Evolutionary conservation across 306 rosid genomes (phyloP), one percentile per base, ranked within the genome.

Genomic region (Arachis stenosperma): DNA sequence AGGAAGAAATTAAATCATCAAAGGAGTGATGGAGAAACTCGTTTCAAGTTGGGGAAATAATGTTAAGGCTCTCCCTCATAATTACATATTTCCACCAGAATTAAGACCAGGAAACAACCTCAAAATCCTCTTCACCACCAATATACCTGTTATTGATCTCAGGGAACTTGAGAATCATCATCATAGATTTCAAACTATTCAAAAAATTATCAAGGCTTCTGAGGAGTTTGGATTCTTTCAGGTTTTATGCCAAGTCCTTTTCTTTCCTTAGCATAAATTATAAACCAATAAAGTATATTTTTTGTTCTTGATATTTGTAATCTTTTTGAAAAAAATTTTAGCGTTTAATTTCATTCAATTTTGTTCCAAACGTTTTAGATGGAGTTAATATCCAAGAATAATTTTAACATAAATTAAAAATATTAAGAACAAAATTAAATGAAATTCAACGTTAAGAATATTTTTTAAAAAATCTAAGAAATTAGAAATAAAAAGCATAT

Each of bases 191-290:
- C 42, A 14, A 1, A 75, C 47, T 12, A 65, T 75, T 50, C 71
- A 75, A 3, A 65, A 70, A 75, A 70, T 75, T 33, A 33, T 81
- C n/a, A 65, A 64, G 65, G 81, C 84, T 59, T n/a, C 81, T 39
- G 13, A 72, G 29, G 69, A 81, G 33, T 65, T 75, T 75, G 84
- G 81, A 70, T 81, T 70, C 61, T 81, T 81, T 33, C 81, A 64
- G 78, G 84, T 75, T 52, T 52, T 54, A 8, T 9, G 65, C 36
- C 33, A 36, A 17, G 7, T 39, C 3, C 46, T 8, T 5, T 8
- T 8, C 46, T 6, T 8, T 8, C 8, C 5, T 4, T 0, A 40
- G 7, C 43, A 40, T 7, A 40, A 40, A 40, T 7, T 4, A 0
- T 4, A 40, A 40, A 40, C 43, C 1, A 40, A 1, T 7, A 40